phyloP scores from a whole-genome alignment of 2,329 filamentous ascomycete genomes.

The Pyrenophora graminea region DNA sequence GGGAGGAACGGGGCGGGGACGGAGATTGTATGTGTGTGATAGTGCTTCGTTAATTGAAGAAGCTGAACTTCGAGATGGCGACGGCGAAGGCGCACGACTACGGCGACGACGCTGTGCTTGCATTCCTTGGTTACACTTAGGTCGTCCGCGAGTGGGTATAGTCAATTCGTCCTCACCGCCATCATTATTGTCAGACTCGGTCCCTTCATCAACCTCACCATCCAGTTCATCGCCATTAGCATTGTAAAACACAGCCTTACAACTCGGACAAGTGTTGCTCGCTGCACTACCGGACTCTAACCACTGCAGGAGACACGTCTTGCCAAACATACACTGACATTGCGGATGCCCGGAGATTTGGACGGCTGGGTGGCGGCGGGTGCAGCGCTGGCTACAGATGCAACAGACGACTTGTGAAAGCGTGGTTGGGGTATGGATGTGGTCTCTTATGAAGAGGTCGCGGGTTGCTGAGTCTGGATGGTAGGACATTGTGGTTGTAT shows the following conservation, averaged over 20 bases:
- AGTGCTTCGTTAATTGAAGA: background rate
- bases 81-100: background rate
- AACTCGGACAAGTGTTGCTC: background rate
- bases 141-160: background rate
- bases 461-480: slow-evolving; percentile 2
- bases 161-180: background rate
- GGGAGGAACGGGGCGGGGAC: background rate
- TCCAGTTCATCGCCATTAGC: background rate
- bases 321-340: slow-evolving; percentile 4
- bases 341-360: slow-evolving; percentile 1
- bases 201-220: background rate
- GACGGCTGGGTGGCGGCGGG: background rate
- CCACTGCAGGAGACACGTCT: slow-evolving; percentile 1
- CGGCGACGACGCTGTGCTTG: background rate
- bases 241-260: slow-evolving; percentile 1
- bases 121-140: background rate
- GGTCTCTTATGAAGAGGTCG: background rate
- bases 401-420: background rate
- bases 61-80: background rate
- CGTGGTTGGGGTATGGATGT: background rate
- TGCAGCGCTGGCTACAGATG: background rate
- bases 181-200: background rate
- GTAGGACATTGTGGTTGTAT: background rate
- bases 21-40: background rate
- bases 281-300: background rate